Conservation (phyloP, 345 rosid genomes). For the Erysimum cheiranthoides region DNA sequence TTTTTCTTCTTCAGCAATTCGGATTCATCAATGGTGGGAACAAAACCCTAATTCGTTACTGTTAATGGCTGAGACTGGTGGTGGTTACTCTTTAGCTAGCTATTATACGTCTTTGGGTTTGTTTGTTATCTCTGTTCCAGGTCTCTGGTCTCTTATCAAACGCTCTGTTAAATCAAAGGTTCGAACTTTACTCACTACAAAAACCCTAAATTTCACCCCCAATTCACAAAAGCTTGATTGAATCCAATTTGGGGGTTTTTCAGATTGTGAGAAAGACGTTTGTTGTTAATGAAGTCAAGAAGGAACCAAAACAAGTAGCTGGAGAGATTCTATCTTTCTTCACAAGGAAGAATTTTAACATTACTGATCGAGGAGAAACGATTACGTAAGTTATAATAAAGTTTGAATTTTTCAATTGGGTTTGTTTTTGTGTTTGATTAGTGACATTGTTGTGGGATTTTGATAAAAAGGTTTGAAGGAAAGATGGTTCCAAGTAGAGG, state of each 20-base stretch:
- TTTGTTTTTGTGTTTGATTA: slow-evolving; percentile 10
- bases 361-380: slow-evolving; percentile 87
- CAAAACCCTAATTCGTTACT: slow-evolving; percentile 48
- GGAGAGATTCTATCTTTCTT: slow-evolving; percentile 92
- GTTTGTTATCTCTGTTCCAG: slow-evolving; percentile 92
- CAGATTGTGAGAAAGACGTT: slow-evolving; percentile 91
- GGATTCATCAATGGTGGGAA: slow-evolving; percentile 46
- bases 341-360: slow-evolving; percentile 78
- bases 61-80: slow-evolving; percentile 61
- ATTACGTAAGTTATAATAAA: slow-evolving; percentile 63
- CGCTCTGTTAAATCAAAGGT: slow-evolving; percentile 99
- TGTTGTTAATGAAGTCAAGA: slow-evolving; percentile 55
- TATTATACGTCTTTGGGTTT: slow-evolving; percentile 93
- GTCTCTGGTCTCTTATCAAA: slow-evolving; percentile 98
- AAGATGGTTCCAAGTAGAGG: slow-evolving; percentile 89
- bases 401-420: background rate
- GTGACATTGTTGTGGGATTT: slow-evolving; percentile 15
- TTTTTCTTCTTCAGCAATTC: slow-evolving; percentile 45
- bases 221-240: background rate
- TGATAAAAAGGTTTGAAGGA: slow-evolving; percentile 72
- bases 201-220: background rate
- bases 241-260: slow-evolving; percentile 11
- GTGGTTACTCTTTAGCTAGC: slow-evolving; percentile 90
- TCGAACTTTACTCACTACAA: background rate
- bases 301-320: slow-evolving; percentile 72